Percentiles rank a stretch among this genome's conserved stretches.
Evolutionary conservation across 208 protist genomes (phyloP).

Genomic region (Angomonas ambiguus): DNA sequence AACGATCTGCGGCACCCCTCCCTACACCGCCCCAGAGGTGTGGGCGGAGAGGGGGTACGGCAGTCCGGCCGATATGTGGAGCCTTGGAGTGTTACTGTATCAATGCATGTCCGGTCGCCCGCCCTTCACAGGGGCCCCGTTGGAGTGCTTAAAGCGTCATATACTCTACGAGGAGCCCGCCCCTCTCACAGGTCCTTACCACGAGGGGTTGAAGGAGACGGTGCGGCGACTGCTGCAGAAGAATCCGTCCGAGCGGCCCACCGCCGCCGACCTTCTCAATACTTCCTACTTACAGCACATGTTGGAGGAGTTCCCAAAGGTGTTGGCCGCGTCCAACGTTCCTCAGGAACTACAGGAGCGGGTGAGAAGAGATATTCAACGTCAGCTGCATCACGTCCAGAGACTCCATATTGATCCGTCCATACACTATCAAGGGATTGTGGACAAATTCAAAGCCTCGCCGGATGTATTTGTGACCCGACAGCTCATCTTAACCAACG

Average conservation of each 20-base stretch:
- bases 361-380: conserved; percentile 19
- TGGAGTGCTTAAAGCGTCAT: conserved; percentile 24
- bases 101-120: conserved; percentile 28
- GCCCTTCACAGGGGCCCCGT: conserved; percentile 24
- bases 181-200: conserved; percentile 22
- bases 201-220: conserved; percentile 15
- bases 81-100: conserved; percentile 42
- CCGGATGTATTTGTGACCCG: conserved; percentile 9
- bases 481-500: conserved; percentile 12
- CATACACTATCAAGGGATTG: conserved; percentile 14
- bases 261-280: conserved; percentile 23
- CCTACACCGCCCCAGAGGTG: conserved; percentile 67
- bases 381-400: conserved; percentile 5
- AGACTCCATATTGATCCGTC: conserved; percentile 10
- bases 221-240: conserved; percentile 29
- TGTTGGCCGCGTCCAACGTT: conserved; percentile 19
- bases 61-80: conserved; percentile 41
- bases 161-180: conserved; percentile 19
- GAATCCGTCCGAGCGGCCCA: conserved; percentile 24
- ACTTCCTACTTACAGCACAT: conserved; percentile 21
- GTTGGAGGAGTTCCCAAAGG: conserved; percentile 19
- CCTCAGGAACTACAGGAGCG: conserved; percentile 14
- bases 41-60: conserved; percentile 31
- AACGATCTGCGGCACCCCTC: conserved; percentile 57
- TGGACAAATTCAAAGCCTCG: conserved; percentile 10